phyloP scores from a whole-genome alignment of 163 green algal species.

The Prototheca cutis region DNA sequence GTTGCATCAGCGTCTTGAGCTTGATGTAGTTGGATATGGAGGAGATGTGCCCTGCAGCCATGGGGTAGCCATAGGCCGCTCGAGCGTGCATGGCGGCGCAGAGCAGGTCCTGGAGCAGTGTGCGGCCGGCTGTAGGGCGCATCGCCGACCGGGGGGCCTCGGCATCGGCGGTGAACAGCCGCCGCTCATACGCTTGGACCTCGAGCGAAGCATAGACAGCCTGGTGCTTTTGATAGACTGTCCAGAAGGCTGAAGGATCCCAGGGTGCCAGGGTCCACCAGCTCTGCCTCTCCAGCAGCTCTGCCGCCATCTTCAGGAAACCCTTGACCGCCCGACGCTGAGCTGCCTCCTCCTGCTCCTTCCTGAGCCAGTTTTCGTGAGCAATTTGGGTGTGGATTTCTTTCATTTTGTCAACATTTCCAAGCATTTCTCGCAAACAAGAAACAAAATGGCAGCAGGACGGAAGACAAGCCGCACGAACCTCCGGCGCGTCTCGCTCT shows the following conservation, averaged over 20 bases:
- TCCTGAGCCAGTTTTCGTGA: background rate
- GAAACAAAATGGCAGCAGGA: no score
- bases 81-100: conserved; percentile 41
- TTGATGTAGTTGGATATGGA: conserved; percentile 34
- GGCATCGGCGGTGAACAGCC: conserved; percentile 22
- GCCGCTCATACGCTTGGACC: conserved; percentile 14
- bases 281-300: conserved; percentile 23
- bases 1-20: conserved; percentile 35
- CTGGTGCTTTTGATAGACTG: conserved; percentile 20
- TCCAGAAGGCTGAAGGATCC: conserved; percentile 27
- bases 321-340: conserved; percentile 18
- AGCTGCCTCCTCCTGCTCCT: conserved; percentile 13
- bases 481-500: no score
- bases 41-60: conserved; percentile 44
- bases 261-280: conserved; percentile 35
- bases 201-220: conserved; percentile 14
- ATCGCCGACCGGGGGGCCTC: conserved; percentile 11
- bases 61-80: conserved; percentile 56
- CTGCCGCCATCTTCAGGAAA: conserved; percentile 31
- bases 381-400: no score
- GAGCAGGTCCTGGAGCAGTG: conserved; percentile 39
- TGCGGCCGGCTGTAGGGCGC: background rate
- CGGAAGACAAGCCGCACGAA: no score
- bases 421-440: no score
- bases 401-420: no score